A percentile compares a stretch with the other conserved stretches of the same genome.
These are phyloP conservation scores for Trichosporon ovoides DNA, from an alignment of 1,284 basidiomycete genomes.

Conservation along the genomic window DNA sequence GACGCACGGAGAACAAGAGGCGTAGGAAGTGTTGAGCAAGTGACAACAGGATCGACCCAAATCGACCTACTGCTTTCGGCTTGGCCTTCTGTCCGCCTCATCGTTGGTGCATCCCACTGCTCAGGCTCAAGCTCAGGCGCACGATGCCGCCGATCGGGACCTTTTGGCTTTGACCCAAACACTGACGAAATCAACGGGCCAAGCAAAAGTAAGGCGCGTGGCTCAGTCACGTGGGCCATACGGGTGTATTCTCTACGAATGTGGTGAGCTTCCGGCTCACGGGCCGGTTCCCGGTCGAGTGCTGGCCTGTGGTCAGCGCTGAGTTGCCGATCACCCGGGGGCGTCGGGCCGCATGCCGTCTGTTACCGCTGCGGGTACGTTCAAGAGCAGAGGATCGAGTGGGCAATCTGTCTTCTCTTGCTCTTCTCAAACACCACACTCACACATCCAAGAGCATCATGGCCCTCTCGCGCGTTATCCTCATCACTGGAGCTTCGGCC, in stretches of 20 bases:
- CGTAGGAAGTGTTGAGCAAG: not conserved
- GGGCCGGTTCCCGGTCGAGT: too few relatives aligned
- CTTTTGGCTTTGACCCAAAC: not conserved
- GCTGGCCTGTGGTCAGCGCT: too few relatives aligned
- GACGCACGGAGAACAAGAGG: not conserved
- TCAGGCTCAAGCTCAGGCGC: too few relatives aligned
- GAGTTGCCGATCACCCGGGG: too few relatives aligned
- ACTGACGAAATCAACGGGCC: not conserved
- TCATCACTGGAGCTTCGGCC: slow-evolving; percentile 47
- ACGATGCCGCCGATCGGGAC: slow-evolving; percentile 2
- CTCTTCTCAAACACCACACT: not conserved
- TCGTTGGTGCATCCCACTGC: too few relatives aligned
- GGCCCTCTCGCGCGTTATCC: slow-evolving; percentile 29
- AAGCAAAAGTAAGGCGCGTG: not conserved
- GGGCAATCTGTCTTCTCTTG: not conserved
- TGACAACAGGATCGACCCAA: not conserved
- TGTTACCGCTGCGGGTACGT: too few relatives aligned
- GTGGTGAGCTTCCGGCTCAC: too few relatives aligned
- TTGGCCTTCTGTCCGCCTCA: not conserved
- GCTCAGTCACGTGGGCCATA: not conserved
- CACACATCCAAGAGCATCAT: not conserved
- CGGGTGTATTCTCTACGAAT: too few relatives aligned
- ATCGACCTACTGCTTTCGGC: not conserved
- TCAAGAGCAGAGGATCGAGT: too few relatives aligned
- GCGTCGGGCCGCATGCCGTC: too few relatives aligned